Base-by-base conservation (phyloP, 805 yeast genomes). In the Lipomyces anomalus region DNA sequence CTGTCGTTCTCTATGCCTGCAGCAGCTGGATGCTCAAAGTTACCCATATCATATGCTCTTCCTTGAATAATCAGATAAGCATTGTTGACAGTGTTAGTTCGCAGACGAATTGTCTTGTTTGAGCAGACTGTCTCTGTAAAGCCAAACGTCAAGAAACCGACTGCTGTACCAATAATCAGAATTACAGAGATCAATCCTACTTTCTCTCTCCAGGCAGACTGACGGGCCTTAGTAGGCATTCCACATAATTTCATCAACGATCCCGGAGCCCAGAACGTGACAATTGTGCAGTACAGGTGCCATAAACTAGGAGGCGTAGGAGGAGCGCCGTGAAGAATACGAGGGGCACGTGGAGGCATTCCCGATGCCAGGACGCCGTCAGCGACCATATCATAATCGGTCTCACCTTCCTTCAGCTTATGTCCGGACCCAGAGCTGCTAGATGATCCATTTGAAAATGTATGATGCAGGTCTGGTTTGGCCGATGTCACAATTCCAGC, bases 161-260 rank as follows among this genome's bases (percentile, higher is more conserved):
- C 83, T 42, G 83, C 63, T 0, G 85, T 78, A 44, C 92, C 97
- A 38, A 84, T 67, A 55, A 75, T 74, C 17, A 82, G 53, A 57
- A 90, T 88, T 44, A 88, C 72, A 1, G 92, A 74, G 36, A 90
- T 71, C 36, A 92, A 71, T 1, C 87, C 97, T 44, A 89, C 83
- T 61, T 90, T 90, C 61, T 92, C 98, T 60, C 98, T 76, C 98
- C 98, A 92, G 0, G 97, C 97, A 71, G 79, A 78, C 62, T 89
- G 97, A 48, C 95, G 78, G 36, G 80, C 89, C 55, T 79, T 78
- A 18, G 83, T 79, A 28, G 75, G 74, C 74, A 90, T 74, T 2
- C 97, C 97, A 65, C 78, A 83, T 36, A 84, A 63, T 36, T 68
- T 68, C 57, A 88, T 66, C 28, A 87, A 52, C 0, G 88, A 81